Base-by-base conservation (phyloP, 2,329 filamentous ascomycete species). In the Apiospora pterosperma region DNA sequence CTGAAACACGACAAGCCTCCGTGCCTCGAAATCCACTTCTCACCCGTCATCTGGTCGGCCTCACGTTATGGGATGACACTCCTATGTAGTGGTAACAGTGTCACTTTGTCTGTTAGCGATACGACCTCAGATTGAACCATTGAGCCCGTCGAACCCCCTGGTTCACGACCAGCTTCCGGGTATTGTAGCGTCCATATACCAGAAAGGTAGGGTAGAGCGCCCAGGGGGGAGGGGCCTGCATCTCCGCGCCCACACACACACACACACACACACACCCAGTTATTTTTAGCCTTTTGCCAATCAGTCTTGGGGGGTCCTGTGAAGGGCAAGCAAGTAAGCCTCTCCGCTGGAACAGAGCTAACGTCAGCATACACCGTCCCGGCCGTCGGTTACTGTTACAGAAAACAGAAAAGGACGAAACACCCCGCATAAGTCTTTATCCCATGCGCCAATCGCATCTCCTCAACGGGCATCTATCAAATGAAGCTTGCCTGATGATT, bases 1-100 rank as follows among this genome's bases (percentile, higher is more conserved):
- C 59, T 61, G 59, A 61, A 61, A 61, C 59, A 61, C 59, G 59
- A 41, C 59, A 31, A 28, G 59, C 59, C 59, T 31, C 59, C 23
- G 36, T 31, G 23, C n/a, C 23, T 61, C 59, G 36, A 25, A 36
- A 28, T 31, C 48, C 48, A 55, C 48, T 55, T 55, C 48, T 55
- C 48, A 55, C 48, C 48, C 28, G 48, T 55, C 48, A 55, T 55
- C 48, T 55, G 48, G 48, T 55, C 48, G 12, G 12, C 48, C 25
- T 28, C 48, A 34, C 31, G 21, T 3, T 12, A 55, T 55, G 48
- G 48, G 48, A 55, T 55, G 48, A 34, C 48, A 55, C 28, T 55
- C 48, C 25, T n/a, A 28, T 31, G 42, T 14, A 25, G 42, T 48
- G 23, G 42, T 44, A 25, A 23, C 42, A 31, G 16, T 16, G 44